Conservation (phyloP, 2,329 filamentous ascomycete species). For the Fusarium oligoseptatum region DNA sequence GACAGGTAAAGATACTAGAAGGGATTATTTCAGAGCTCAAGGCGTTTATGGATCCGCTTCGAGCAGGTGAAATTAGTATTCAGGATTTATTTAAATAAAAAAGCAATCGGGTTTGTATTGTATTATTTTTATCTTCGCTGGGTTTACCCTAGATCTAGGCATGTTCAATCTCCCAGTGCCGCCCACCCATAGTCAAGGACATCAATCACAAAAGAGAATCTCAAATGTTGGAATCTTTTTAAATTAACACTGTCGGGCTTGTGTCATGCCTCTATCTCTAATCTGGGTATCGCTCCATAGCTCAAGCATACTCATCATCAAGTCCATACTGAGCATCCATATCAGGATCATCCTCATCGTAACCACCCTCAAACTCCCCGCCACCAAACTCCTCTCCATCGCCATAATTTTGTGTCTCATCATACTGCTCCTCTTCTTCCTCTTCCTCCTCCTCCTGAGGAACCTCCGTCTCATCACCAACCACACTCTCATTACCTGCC, state of each 20-base stretch:
- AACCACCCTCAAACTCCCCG: conserved; percentile 49
- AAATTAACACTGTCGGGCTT: not conserved
- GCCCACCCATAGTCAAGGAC: not conserved
- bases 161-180: not conserved
- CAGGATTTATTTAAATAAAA: too few species aligned
- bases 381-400: conserved; percentile 50
- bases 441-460: conserved; percentile 54
- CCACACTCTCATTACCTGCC: conserved; percentile 53
- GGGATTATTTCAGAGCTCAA: too few species aligned
- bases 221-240: not conserved
- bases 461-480: conserved; percentile 49
- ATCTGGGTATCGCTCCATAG: conserved; percentile 31
- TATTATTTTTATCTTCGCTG: too few species aligned
- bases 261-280: conserved; percentile 6
- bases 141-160: too few species aligned
- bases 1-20: too few species aligned
- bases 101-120: too few species aligned
- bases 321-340: conserved; percentile 55
- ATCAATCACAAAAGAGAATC: not conserved
- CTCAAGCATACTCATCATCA: conserved; percentile 47
- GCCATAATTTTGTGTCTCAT: conserved; percentile 52
- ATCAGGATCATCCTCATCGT: conserved; percentile 55
- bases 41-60: too few species aligned
- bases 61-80: too few species aligned
- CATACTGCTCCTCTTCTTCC: conserved; percentile 54